phyloP scores from a whole-genome alignment of 2,329 filamentous ascomycete species.

The Botrytis byssoidea region DNA sequence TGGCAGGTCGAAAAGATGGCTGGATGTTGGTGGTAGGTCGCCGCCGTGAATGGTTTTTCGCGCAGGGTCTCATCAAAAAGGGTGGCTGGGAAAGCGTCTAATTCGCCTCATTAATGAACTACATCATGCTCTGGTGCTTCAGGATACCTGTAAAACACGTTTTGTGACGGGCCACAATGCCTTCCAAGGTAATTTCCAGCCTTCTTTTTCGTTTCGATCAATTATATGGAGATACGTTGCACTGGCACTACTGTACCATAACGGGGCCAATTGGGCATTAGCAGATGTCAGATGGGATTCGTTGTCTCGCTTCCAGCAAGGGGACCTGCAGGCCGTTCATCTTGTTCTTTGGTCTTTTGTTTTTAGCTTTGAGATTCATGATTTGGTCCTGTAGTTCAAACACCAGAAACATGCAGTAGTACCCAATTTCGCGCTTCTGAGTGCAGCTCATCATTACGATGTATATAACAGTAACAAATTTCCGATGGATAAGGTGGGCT shows the following conservation, averaged over 20 bases:
- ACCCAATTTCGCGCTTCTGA: neutral
- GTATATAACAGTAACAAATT: neutral
- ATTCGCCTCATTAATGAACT: neutral
- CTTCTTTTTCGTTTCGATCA: constrained; percentile 21
- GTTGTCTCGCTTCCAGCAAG: constrained; percentile 7
- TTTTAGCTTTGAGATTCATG: neutral
- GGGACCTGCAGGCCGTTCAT: neutral
- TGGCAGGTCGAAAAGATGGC: constrained; percentile 19
- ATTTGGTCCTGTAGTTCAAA: neutral
- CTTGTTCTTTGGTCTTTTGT: neutral
- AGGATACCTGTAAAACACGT: neutral
- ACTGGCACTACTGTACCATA: constrained; percentile 3
- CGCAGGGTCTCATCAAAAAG: constrained; percentile 13
- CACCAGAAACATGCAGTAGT: neutral
- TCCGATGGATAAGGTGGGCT: neutral
- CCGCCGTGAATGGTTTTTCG: neutral
- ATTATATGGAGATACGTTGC: constrained; percentile 13
- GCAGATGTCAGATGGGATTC: constrained; percentile 6
- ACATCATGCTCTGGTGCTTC: neutral
- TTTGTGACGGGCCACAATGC: neutral
- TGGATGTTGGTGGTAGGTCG: constrained; percentile 17
- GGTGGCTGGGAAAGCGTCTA: constrained; percentile 18
- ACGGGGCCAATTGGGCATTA: constrained; percentile 12
- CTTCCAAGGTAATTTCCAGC: constrained; percentile 4
- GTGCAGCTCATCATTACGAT: neutral